These are phyloP conservation scores for Achlya hypogyna DNA, from an alignment of 352 stramenopile genomes.

Conservation along the genomic window DNA sequence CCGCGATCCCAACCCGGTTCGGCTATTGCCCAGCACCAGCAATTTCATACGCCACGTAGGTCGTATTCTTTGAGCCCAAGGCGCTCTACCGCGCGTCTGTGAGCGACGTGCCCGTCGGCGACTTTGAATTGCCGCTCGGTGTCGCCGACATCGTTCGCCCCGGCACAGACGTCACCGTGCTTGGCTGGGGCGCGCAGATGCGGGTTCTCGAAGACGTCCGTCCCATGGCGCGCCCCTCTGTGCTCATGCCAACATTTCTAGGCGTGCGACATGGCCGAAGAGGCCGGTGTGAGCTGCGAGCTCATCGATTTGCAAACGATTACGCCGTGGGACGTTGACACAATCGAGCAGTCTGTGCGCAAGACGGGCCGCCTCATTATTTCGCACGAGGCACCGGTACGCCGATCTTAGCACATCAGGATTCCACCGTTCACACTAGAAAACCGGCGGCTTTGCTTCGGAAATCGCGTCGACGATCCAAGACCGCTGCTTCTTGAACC, in stretches of 20 bases:
- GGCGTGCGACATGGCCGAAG: constrained; percentile 78
- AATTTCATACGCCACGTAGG: constrained; percentile 1
- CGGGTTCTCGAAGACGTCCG: constrained; percentile 59
- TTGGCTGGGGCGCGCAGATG: constrained; percentile 92
- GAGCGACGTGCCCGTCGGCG: constrained; percentile 91
- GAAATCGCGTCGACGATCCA: constrained; percentile 94
- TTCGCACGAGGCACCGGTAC: constrained; percentile 93
- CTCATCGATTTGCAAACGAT: constrained; percentile 98
- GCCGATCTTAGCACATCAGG: constrained; percentile 22
- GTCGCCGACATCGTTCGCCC: constrained; percentile 90
- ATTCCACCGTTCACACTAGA: constrained; percentile 24
- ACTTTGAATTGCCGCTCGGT: constrained; percentile 91
- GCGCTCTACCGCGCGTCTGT: constrained; percentile 95
- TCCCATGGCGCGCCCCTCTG: not conserved
- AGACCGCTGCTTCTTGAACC: constrained; percentile 91
- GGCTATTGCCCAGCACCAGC: not conserved
- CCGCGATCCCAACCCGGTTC: constrained; percentile 90
- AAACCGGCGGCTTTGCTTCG: constrained; percentile 90
- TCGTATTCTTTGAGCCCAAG: constrained; percentile 98
- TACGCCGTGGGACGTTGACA: constrained; percentile 94
- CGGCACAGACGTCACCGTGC: constrained; percentile 92
- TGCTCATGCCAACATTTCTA: constrained; percentile 10
- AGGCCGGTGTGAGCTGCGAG: constrained; percentile 93
- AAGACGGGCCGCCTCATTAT: constrained; percentile 96
- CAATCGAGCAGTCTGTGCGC: constrained; percentile 90